Evolutionary conservation across 2,329 filamentous ascomycete genomes (phyloP), one percentile per base, ranked within the genome.

Genomic region (Fusarium brevicatenulatum): DNA sequence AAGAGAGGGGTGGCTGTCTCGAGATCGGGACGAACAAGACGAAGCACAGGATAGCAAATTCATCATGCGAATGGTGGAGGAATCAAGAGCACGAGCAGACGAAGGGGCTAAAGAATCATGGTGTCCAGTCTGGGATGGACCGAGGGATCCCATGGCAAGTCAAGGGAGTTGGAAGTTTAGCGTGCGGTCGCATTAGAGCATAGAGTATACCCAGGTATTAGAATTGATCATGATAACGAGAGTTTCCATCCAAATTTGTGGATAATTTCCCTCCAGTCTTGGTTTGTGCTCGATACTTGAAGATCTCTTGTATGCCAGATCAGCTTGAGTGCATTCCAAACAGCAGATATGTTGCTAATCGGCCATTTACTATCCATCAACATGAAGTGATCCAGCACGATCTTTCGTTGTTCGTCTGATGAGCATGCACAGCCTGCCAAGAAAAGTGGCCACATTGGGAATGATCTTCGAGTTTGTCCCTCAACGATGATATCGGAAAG

Each of bases 241-340:
- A 77, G 44, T 28, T 77, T 77, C 75, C 75, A 77, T 12, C 75
- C 75, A 63, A 77, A 77, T 16, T 73, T 77, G 55, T 76, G 69
- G 30, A 77, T 72, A 16, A 77, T 57, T 21, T 73, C 69, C 23
- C 69, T 74, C 75, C 75, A 77, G 39, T 77, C 75, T 28, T 77
- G 73, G 21, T 69, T 62, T 11, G 64, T 63, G 5, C 64, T 61
- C 7, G 65, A 63, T 9, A 23, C 37, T 0, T 66, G 56, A 10
- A 77, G 55, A 15, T 77, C 75, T 10, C 75, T 55, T 9, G 73
- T 66, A 25, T 77, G 64, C 75, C 75, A 77, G 13, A 77, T 74
- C 9, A 74, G 55, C 23, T 68, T 66, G 4, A 77, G 66, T 2
- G 75, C 75, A 21, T 73, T 68, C 71, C 67, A 77, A 39, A 77